Evolutionary conservation across 208 protist genomes (phyloP), one percentile per base, ranked within the genome.

Genomic region (Lotmaria passim): DNA sequence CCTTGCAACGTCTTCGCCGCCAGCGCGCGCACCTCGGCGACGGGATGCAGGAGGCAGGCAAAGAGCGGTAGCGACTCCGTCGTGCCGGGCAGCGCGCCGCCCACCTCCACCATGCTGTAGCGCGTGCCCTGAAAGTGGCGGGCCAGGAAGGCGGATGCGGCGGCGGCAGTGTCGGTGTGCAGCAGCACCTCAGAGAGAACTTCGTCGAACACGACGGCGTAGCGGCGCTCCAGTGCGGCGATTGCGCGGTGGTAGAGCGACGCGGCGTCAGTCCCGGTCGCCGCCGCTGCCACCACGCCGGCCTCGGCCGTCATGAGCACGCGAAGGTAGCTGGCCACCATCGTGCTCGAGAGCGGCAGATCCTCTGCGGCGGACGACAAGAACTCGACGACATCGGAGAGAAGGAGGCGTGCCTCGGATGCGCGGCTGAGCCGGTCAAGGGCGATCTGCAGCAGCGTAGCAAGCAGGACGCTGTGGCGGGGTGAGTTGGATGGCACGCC

Each of bases 91-190:
- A 46, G 47, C 64, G 41, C 36, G 17, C 48, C 59, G 56, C 58
- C 30, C 36, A 95, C 82, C 38, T 85, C 76, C 21, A 95, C 62
- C 70, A 90, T 69, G 71, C 84, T 73, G 71, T 93, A 96, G 8
- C 86, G 85, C 17, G 87, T 87, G 51, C 87, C 91, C 46, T 75
- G 67, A 61, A 93, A 81, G 75, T 93, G 85, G n/a, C 78, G 84
- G 11, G 86, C 61, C 2, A 95, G 79, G 69, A 93, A 92, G 30
- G 68, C 70, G 44, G 67, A 57, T 14, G 81, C 83, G 1, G 78
- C 63, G 17, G 57, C 47, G 19, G 73, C 63, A 41, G 80, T 79
- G 21, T 57, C 58, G 11, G 67, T 51, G 56, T 82, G 64, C 61
- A 75, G 62, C 19, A 96, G 75, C 26, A 89, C 61, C 30, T 77